A percentile compares a stretch with the other conserved stretches of the same genome.
phyloP scores from a whole-genome alignment of 1,284 basidiomycete species.

The Cutaneotrichosporon sp. region DNA sequence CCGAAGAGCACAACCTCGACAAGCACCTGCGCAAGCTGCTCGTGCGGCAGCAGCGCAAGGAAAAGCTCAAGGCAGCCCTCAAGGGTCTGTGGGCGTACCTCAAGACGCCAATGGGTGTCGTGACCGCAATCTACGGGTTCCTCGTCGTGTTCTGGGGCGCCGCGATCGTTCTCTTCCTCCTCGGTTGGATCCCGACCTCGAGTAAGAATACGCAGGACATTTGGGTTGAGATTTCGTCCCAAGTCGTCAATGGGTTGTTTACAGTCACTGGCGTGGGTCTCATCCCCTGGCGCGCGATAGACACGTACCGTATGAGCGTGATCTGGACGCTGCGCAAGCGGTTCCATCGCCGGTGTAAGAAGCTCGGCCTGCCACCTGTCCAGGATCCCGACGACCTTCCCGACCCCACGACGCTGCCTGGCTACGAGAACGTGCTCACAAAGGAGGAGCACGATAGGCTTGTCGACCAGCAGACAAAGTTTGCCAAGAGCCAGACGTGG shows the following conservation, averaged over 20 bases:
- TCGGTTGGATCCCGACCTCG: slow-evolving; percentile 48
- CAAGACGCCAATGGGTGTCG: slow-evolving; percentile 68
- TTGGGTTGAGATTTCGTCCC: slow-evolving; percentile 64
- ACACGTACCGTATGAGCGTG: slow-evolving; percentile 71
- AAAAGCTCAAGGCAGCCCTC: slow-evolving; percentile 63
- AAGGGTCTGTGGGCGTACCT: slow-evolving; percentile 77
- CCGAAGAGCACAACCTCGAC: slow-evolving; percentile 36
- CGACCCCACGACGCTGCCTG: slow-evolving; percentile 69
- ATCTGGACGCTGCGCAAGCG: slow-evolving; percentile 71
- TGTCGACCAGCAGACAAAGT: slow-evolving; percentile 59
- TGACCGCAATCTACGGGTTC: slow-evolving; percentile 78
- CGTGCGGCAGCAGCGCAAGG: slow-evolving; percentile 56
- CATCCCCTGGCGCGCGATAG: slow-evolving; percentile 70
- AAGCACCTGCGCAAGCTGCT: slow-evolving; percentile 76
- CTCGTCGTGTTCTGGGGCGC: slow-evolving; percentile 77
- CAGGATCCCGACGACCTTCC: slow-evolving; percentile 73
- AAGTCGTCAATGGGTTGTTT: slow-evolving; percentile 78
- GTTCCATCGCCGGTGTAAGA: slow-evolving; percentile 60
- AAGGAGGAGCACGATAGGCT: slow-evolving; percentile 69
- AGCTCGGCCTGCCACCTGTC: slow-evolving; percentile 65
- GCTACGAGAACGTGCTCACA: slow-evolving; percentile 65
- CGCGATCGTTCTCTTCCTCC: slow-evolving; percentile 73
- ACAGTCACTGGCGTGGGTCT: slow-evolving; percentile 65
- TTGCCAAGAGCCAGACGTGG: slow-evolving; percentile 62
- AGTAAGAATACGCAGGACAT: slow-evolving; percentile 43